Conservation (phyloP, 2,329 filamentous ascomycete genomes). For the Neurospora crassa region DNA sequence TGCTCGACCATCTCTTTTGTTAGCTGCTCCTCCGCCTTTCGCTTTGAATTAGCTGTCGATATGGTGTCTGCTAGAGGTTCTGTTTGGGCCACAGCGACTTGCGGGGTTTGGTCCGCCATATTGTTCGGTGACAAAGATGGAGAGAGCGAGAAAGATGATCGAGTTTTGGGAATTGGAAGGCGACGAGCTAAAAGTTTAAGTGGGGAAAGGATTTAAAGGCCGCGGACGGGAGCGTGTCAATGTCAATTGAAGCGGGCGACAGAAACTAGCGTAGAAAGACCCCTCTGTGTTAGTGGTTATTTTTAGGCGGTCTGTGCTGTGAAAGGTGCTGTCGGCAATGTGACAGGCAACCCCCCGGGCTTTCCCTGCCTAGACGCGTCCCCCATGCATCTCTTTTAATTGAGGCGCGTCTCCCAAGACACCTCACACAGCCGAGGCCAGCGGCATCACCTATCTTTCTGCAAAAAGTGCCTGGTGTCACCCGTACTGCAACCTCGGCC, state of each 20-base stretch:
- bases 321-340: background rate
- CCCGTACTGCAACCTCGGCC: background rate
- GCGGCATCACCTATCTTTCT: constrained; percentile 10
- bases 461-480: background rate
- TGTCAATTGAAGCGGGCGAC: too few species aligned
- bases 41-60: constrained; percentile 13
- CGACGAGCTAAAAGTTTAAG: background rate
- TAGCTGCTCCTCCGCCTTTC: constrained; percentile 17
- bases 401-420: constrained; percentile 8
- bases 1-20: constrained; percentile 6
- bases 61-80: background rate
- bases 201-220: background rate
- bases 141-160: background rate
- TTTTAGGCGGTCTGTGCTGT: constrained; percentile 1
- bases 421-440: background rate
- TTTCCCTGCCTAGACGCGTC: background rate
- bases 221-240: background rate
- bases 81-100: background rate
- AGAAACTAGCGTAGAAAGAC: background rate
- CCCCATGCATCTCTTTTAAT: constrained; percentile 4
- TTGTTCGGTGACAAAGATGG: background rate
- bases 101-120: constrained; percentile 4
- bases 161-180: background rate
- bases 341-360: background rate
- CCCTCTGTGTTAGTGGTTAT: background rate